A percentile compares a stretch with the other conserved stretches of the same genome.
Conservation (phyloP, 805 yeast species). For the Kuraishia borneana region DNA sequence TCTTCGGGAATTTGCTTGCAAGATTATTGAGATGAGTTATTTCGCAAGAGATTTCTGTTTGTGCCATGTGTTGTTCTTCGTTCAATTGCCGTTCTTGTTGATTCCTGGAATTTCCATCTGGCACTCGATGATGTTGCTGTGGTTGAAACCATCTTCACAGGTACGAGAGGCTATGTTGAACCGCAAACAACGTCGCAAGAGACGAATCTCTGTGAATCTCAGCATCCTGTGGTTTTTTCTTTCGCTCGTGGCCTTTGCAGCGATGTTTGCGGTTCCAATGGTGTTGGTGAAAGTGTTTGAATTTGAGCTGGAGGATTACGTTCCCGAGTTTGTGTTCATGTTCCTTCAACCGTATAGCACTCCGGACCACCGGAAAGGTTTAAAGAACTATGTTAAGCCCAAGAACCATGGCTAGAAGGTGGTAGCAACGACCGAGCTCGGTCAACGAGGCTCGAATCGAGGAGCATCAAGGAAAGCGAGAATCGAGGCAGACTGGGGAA, state of each 20-base stretch:
- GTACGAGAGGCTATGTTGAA: conserved; percentile 34
- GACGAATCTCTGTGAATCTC: conserved; percentile 20
- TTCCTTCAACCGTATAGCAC: conserved; percentile 33
- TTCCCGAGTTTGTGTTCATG: conserved; percentile 25
- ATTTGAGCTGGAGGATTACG: conserved; percentile 25
- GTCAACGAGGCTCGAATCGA: conserved; percentile 12
- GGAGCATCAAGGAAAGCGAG: conserved; percentile 22
- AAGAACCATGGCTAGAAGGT: conserved; percentile 7
- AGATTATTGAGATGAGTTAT: conserved; percentile 53
- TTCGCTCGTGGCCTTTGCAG: conserved; percentile 16
- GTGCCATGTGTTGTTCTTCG: conserved; percentile 45
- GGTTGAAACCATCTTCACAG: conserved; percentile 52
- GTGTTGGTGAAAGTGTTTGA: conserved; percentile 21
- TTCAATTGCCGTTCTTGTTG: conserved; percentile 50
- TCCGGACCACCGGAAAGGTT: conserved; percentile 21
- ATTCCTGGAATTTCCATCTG: conserved; percentile 54
- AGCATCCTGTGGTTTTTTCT: conserved; percentile 25
- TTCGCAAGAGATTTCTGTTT: conserved; percentile 55
- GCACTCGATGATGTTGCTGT: conserved; percentile 57
- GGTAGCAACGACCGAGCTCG: neutral
- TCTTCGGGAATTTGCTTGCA: conserved; percentile 49
- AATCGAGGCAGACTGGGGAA: conserved; percentile 26
- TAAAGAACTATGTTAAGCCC: conserved; percentile 18
- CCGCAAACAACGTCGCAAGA: conserved; percentile 27
- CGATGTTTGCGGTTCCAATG: conserved; percentile 27